phyloP scores from a whole-genome alignment of 768 basidiomycete genomes.

The Tulasnella sp. region DNA sequence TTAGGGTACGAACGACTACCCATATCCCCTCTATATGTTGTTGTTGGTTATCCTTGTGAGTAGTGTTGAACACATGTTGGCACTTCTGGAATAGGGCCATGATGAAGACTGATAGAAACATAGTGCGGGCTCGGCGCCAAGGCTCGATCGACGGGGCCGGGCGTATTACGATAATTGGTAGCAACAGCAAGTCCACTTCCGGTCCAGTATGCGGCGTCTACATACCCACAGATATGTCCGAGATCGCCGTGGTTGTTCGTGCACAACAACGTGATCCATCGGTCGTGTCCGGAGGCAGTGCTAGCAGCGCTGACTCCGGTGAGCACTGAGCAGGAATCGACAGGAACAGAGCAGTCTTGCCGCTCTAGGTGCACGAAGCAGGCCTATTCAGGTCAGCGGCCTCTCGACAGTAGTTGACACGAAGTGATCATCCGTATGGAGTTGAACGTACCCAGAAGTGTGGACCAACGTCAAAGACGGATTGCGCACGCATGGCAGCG shows the following conservation, averaged over 20 bases:
- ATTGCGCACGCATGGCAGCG: constrained; percentile 10
- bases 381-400: constrained; percentile 8
- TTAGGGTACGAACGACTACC: too few relatives aligned
- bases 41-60: too few relatives aligned
- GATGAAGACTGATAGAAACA: too few relatives aligned
- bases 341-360: constrained; percentile 17
- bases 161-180: too few relatives aligned
- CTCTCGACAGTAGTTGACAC: not conserved
- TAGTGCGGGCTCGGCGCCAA: too few relatives aligned
- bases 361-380: constrained; percentile 20
- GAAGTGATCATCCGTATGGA: not conserved
- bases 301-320: constrained; percentile 7
- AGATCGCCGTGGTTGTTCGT: constrained; percentile 16
- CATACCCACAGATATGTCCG: too few relatives aligned
- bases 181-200: too few relatives aligned
- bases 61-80: too few relatives aligned
- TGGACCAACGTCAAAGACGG: constrained; percentile 16
- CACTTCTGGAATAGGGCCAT: too few relatives aligned
- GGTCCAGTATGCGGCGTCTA: too few relatives aligned
- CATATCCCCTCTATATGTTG: too few relatives aligned
- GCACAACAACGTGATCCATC: constrained; percentile 17
- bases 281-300: constrained; percentile 15
- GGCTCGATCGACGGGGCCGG: too few relatives aligned
- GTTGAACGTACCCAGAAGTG: constrained; percentile 16
- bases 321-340: constrained; percentile 16